Base-by-base conservation (phyloP, 1,284 basidiomycete genomes). In the Coniophora puteana region DNA sequence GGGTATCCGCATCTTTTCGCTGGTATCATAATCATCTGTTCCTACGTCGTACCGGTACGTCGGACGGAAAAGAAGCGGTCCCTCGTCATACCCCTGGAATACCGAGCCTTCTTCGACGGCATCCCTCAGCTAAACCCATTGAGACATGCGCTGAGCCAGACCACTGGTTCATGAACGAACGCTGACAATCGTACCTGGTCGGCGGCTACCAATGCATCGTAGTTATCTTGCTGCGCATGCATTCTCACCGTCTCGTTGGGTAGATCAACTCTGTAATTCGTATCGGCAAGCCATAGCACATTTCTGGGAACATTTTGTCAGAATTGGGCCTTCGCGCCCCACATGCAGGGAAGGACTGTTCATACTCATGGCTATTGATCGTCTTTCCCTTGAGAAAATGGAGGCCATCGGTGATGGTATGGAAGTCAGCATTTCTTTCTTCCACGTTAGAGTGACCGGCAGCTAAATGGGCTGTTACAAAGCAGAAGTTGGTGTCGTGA, bases 1-100 rank as follows among this genome's bases (percentile, higher is more conserved):
- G 1, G 96, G 96, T 57, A 97, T 88, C 6, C 96, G 80, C 73
- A 87, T 80, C 68, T 99, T 99, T 63, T 99, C 96, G 49, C 91
- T 91, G 3, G 92, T 88, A 61, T 99, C 96, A 61, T 98, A 99
- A 35, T 72, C 72, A 50, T 95, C 85, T 7, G 91, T 86, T 11
- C 83, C 80, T 3, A 86, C 55, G 59, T 94, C 89, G 58, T 92
- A 93, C 49, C 85, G 81, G 65, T 94, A 94, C 4, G 93, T 96
- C 2, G 93, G 93, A 12, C 78, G 72, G 68, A 99, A 99, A 3
- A 85, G 60, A 28, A 99, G 64, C 0, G 88, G 86, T 0, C 91
- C 94, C 63, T 99, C 96, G 38, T 84, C 73, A 55, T 93, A 99
- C 4, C 86, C 91, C 2, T 65, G 56, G 55, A 99, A 99, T 3